phyloP scores from a whole-genome alignment of 1,284 basidiomycete genomes.

The Xerocomus nothofagi region DNA sequence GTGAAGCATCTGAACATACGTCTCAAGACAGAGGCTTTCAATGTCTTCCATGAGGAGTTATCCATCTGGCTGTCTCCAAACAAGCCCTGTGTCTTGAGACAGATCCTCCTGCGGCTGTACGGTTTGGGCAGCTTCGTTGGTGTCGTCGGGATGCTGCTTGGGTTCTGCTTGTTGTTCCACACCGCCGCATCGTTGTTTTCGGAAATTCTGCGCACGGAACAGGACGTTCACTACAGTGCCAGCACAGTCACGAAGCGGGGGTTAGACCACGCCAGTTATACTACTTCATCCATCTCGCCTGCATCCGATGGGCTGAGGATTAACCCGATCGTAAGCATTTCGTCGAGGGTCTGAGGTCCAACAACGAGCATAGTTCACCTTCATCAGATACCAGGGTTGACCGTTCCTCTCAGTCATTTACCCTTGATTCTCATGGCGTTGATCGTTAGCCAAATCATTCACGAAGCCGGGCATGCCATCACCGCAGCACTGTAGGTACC shows the following conservation, averaged over 20 bases:
- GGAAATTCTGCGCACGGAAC: slow-evolving; percentile 18
- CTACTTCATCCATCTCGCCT: slow-evolving; percentile 8
- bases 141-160: slow-evolving; percentile 50
- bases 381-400: slow-evolving; percentile 70
- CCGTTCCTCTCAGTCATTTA: slow-evolving; percentile 64
- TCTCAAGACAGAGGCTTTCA: slow-evolving; percentile 55
- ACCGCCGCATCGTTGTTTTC: slow-evolving; percentile 30
- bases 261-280: neutral
- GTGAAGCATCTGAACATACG: slow-evolving; percentile 44
- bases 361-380: slow-evolving; percentile 10
- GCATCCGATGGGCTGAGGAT: slow-evolving; percentile 26
- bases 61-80: slow-evolving; percentile 32
- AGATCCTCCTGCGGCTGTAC: slow-evolving; percentile 43
- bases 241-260: slow-evolving; percentile 21
- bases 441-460: slow-evolving; percentile 57
- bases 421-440: slow-evolving; percentile 61
- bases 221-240: neutral
- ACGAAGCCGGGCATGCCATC: slow-evolving; percentile 72
- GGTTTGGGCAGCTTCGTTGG: slow-evolving; percentile 49
- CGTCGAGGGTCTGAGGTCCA: neutral
- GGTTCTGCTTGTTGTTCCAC: slow-evolving; percentile 43
- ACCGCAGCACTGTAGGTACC: slow-evolving; percentile 62
- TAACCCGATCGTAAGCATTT: slow-evolving; percentile 46
- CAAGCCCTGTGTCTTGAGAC: slow-evolving; percentile 22
- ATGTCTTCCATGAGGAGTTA: slow-evolving; percentile 49